Percentiles rank a stretch among this genome's conserved stretches.
These are phyloP conservation scores for Russula ochroleuca DNA, from an alignment of 768 basidiomycete genomes.

Conservation along the genomic window DNA sequence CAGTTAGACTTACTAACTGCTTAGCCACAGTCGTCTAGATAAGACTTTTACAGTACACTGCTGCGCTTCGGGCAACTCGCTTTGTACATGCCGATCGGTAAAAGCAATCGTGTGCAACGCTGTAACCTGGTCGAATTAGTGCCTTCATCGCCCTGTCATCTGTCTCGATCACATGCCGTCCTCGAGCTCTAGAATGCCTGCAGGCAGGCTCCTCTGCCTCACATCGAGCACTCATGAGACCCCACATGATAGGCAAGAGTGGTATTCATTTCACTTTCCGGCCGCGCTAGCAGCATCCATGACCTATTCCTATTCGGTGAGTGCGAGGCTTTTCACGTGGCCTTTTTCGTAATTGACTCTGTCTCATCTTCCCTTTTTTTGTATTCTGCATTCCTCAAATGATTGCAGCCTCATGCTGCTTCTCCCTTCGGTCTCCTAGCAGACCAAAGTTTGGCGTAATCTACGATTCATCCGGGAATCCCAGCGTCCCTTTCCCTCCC, in stretches of 20 bases:
- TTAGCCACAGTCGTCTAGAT: background rate
- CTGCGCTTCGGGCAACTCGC: background rate
- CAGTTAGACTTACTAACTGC: slow-evolving; percentile 12
- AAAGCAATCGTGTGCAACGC: background rate
- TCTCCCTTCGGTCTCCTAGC: background rate
- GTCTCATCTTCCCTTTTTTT: background rate
- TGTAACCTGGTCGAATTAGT: background rate
- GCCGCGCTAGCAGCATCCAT: slow-evolving; percentile 24
- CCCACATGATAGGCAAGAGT: slow-evolving; percentile 18
- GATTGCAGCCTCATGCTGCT: background rate
- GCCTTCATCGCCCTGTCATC: slow-evolving; percentile 15
- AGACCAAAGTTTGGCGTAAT: slow-evolving; percentile 8
- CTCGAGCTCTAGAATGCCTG: slow-evolving; percentile 16
- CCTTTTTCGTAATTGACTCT: slow-evolving; percentile 17
- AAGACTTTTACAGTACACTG: background rate
- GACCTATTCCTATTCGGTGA: slow-evolving; percentile 2
- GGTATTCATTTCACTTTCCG: slow-evolving; percentile 12
- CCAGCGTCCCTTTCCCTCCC: slow-evolving; percentile 1
- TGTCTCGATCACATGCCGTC: slow-evolving; percentile 22
- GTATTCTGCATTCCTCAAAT: background rate
- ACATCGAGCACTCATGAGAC: slow-evolving; percentile 20
- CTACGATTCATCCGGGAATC: slow-evolving; percentile 1
- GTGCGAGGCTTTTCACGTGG: slow-evolving; percentile 6
- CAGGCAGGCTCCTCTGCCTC: slow-evolving; percentile 6
- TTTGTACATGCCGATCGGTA: slow-evolving; percentile 4